Evolutionary conservation across 306 rosid species (phyloP).

Genomic region (Pachyrhizus erosus): DNA sequence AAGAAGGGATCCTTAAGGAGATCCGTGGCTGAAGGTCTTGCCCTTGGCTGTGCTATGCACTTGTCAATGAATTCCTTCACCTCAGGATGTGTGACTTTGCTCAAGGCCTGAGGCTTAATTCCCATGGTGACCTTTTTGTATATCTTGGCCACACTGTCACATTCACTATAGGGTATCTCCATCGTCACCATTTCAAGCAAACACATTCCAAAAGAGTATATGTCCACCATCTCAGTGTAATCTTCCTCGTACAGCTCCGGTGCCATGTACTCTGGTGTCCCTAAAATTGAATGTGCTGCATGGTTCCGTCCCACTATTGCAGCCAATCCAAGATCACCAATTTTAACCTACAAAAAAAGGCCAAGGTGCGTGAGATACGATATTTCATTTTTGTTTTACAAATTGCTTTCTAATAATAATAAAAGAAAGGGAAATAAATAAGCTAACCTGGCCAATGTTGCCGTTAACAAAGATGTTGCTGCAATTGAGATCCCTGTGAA

Average conservation of each 20-base stretch:
- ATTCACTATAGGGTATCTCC: constrained; percentile 95
- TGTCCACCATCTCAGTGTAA: constrained; percentile 97
- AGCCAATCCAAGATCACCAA: constrained; percentile 93
- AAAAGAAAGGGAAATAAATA: not conserved
- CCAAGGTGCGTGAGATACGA: too few species aligned
- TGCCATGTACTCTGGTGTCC: constrained; percentile 96
- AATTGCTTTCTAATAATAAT: too few species aligned
- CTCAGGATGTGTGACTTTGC: constrained; percentile 68
- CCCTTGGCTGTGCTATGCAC: constrained; percentile 84
- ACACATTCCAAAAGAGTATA: constrained; percentile 94
- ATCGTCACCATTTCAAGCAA: constrained; percentile 91
- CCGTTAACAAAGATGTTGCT: constrained; percentile 94
- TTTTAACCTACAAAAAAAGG: constrained; percentile 68
- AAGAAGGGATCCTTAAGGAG: constrained; percentile 90
- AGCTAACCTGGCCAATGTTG: constrained; percentile 80
- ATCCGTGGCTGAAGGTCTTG: constrained; percentile 88
- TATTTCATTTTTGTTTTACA: too few species aligned
- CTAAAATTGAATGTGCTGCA: constrained; percentile 82
- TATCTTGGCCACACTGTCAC: constrained; percentile 84
- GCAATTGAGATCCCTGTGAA: constrained; percentile 96
- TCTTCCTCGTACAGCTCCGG: constrained; percentile 95
- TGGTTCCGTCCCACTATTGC: constrained; percentile 86
- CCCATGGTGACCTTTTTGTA: constrained; percentile 84
- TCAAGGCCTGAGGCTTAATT: constrained; percentile 71
- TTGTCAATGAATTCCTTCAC: constrained; percentile 79